Percentiles rank a stretch among this genome's conserved stretches.
phyloP scores from a whole-genome alignment of 495 filamentous ascomycete genomes.

The Pyrenula aspistea region DNA sequence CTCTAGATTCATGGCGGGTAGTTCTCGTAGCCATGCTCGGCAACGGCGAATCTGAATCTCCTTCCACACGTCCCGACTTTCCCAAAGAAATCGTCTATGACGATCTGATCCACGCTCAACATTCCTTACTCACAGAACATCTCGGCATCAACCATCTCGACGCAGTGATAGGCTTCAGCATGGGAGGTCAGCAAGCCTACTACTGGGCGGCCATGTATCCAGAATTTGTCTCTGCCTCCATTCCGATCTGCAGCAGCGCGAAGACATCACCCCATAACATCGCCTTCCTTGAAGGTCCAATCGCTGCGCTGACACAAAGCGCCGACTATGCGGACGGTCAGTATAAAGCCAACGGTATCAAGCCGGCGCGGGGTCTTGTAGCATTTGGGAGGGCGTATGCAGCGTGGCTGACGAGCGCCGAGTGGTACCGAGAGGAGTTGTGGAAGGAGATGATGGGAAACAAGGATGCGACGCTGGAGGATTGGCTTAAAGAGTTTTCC shows the following conservation, averaged over 20 bases:
- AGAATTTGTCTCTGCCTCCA: slow-evolving; percentile 51
- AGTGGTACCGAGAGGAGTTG: slow-evolving; percentile 57
- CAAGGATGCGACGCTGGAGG: slow-evolving; percentile 40
- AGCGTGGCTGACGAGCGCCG: slow-evolving; percentile 64
- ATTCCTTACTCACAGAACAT: slow-evolving; percentile 50
- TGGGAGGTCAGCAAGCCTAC: slow-evolving; percentile 57
- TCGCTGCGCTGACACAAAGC: slow-evolving; percentile 37
- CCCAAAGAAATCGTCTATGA: slow-evolving; percentile 54
- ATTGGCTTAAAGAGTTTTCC: slow-evolving; percentile 62
- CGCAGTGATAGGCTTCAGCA: slow-evolving; percentile 58
- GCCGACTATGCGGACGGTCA: slow-evolving; percentile 39
- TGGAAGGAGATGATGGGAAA: slow-evolving; percentile 48
- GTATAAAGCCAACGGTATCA: slow-evolving; percentile 29
- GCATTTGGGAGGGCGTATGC: slow-evolving; percentile 63
- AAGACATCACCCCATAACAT: slow-evolving; percentile 60
- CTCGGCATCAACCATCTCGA: slow-evolving; percentile 48
- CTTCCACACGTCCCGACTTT: slow-evolving; percentile 45
- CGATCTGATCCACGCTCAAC: slow-evolving; percentile 51
- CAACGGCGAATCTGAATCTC: slow-evolving; percentile 60
- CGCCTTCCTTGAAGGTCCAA: slow-evolving; percentile 63
- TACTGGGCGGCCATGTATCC: slow-evolving; percentile 66
- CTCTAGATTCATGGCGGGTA: slow-evolving; percentile 48
- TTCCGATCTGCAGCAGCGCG: slow-evolving; percentile 59
- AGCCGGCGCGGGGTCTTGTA: slow-evolving; percentile 42
- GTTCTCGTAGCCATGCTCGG: slow-evolving; percentile 61